Evolutionary conservation across 1,139 yeast species (phyloP).

Genomic region (Chernovozyma aurita): DNA sequence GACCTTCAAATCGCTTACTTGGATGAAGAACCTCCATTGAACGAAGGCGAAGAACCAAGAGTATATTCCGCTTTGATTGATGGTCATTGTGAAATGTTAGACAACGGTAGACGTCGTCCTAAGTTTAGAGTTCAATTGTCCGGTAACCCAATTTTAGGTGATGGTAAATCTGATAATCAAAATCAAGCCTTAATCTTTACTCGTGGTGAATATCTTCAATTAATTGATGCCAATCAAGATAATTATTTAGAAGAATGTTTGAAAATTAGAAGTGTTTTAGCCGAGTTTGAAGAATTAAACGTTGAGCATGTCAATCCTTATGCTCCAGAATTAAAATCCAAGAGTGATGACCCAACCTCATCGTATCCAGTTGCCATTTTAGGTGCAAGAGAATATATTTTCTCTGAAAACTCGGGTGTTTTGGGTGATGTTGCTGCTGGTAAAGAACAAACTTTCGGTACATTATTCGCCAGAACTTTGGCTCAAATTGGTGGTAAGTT

Average conservation of each 20-base stretch:
- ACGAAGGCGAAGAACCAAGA: slow-evolving; percentile 97
- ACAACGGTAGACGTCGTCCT: slow-evolving; percentile 98
- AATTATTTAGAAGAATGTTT: slow-evolving; percentile 97
- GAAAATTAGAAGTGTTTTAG: slow-evolving; percentile 94
- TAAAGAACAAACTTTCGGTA: slow-evolving; percentile 99
- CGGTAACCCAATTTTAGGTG: slow-evolving; percentile 98
- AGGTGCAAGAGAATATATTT: slow-evolving; percentile 99
- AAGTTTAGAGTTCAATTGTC: slow-evolving; percentile 96
- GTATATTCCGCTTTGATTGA: slow-evolving; percentile 94
- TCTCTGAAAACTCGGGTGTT: slow-evolving; percentile 98
- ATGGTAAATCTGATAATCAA: slow-evolving; percentile 99
- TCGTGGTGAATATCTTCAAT: slow-evolving; percentile 97
- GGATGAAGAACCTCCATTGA: slow-evolving; percentile 86
- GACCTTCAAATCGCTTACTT: slow-evolving; percentile 97
- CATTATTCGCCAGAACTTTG: slow-evolving; percentile 93
- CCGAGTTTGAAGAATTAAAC: slow-evolving; percentile 95
- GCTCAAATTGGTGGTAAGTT: slow-evolving; percentile 98
- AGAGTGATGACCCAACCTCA: slow-evolving; percentile 27
- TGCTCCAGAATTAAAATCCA: slow-evolving; percentile 52
- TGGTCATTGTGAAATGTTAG: slow-evolving; percentile 97
- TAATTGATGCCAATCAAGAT: slow-evolving; percentile 98
- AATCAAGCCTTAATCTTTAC: slow-evolving; percentile 94
- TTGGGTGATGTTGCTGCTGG: slow-evolving; percentile 99
- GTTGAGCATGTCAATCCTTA: slow-evolving; percentile 82
- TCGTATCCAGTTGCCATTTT: slow-evolving; percentile 92